Evolutionary conservation across 352 stramenopile species (phyloP).

Genomic region (Phytophthora idaei): DNA sequence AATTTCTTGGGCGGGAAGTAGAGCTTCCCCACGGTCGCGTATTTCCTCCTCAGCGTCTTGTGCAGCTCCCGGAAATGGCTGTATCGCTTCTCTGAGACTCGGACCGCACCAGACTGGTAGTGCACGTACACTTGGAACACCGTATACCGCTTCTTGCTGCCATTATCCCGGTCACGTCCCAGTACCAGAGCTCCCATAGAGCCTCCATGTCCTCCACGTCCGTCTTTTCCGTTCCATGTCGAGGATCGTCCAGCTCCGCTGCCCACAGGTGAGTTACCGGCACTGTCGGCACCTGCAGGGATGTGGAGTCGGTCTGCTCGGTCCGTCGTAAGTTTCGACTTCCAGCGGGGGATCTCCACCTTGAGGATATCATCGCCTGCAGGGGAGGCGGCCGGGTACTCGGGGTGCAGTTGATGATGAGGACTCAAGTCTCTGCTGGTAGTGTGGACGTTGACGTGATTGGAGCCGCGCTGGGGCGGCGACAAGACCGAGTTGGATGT

Average conservation of each 20-base stretch:
- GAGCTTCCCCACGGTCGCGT: constrained; percentile 78
- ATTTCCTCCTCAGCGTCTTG: constrained; percentile 79
- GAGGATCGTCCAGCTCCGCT: constrained; percentile 37
- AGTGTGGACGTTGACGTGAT: constrained; percentile 28
- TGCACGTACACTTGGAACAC: constrained; percentile 82
- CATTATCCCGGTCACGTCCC: constrained; percentile 21
- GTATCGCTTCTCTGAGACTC: constrained; percentile 78
- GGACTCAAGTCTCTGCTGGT: constrained; percentile 37
- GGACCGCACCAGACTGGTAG: constrained; percentile 69
- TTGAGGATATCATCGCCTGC: constrained; percentile 67
- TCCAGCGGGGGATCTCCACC: constrained; percentile 78
- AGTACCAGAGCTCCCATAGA: constrained; percentile 44
- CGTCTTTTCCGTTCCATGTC: constrained; percentile 62
- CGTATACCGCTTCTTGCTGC: constrained; percentile 73
- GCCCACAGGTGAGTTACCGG: constrained; percentile 39
- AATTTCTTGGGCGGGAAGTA: constrained; percentile 90
- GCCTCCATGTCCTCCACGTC: constrained; percentile 38
- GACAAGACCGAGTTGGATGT: constrained; percentile 37
- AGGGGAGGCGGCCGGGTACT: constrained; percentile 35
- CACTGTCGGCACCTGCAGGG: constrained; percentile 33
- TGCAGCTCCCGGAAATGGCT: constrained; percentile 86
- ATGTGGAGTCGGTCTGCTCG: constrained; percentile 45
- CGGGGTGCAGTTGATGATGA: constrained; percentile 37
- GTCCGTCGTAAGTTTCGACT: constrained; percentile 58
- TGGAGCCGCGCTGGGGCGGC: constrained; percentile 27